Conservation (phyloP, 306 rosid genomes). For the Rosa chinensis region DNA sequence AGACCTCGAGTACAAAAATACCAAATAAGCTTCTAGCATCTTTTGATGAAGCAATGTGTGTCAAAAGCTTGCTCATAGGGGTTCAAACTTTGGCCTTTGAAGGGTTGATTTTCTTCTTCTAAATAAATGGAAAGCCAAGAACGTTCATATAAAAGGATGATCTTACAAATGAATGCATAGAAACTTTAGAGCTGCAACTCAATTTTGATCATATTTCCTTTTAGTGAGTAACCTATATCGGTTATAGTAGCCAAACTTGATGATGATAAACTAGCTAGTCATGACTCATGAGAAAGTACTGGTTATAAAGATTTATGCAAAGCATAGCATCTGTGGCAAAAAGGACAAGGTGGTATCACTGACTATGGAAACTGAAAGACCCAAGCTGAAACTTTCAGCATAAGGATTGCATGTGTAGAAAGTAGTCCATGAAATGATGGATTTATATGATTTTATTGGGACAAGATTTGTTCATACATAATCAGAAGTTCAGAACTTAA, state of each 20-base stretch:
- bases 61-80: not conserved
- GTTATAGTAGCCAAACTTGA: not conserved
- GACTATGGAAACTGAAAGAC: not conserved
- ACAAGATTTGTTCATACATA: not conserved
- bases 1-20: not conserved
- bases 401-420: not conserved
- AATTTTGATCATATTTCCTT: not conserved
- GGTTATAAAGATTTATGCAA: not conserved
- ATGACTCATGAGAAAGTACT: not conserved
- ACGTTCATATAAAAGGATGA: not conserved
- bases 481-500: not conserved
- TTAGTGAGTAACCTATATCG: not conserved
- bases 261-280: not conserved
- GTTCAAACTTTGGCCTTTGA: not conserved
- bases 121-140: not conserved
- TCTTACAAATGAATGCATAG: not conserved
- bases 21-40: not conserved
- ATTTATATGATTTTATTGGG: not conserved
- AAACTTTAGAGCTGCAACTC: not conserved
- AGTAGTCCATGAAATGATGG: not conserved
- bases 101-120: not conserved
- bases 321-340: not conserved
- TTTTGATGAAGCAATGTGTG: not conserved
- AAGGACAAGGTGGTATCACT: not conserved
- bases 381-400: not conserved